Evolutionary conservation across 352 stramenopile genomes (phyloP), one percentile per base, ranked within the genome.

Genomic region (Phytophthora cryptogea): DNA sequence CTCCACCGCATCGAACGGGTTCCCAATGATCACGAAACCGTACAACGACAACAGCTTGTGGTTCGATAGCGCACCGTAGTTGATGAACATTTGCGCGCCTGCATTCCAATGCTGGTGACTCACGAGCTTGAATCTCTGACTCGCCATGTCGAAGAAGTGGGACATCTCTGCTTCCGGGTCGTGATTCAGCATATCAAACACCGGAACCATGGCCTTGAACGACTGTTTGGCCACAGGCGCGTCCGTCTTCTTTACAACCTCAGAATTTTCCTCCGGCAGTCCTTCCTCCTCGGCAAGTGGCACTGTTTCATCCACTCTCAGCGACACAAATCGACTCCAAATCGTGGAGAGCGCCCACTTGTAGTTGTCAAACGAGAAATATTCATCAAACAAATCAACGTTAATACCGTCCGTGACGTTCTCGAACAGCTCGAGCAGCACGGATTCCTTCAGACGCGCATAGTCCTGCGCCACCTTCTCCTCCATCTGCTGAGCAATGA

Each of bases 171-270:
- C 85, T 52, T 79, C 68, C 8, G 83, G 80, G 59, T 91, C 76
- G 61, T 94, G 83, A 64, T 94, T 94, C 46, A 94, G 68, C 83
- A 94, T 92, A 64, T 94, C 85, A 39, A 94, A 94, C 23, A 94
- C 85, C 0, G 85, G 85, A 8, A 89, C 78, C 85, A 94, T 94
- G 4, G 79, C 82, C 61, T 94, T 94, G 48, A 88, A 68, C 17
- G 60, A 61, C 47, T 70, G 54, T 32, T 76, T 78, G 14, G 55
- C 46, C n/a, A 52, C 51, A 3, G 49, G 40, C 5, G 31, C 26
- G 1, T 20, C 37, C 2, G 23, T 43, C 9, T 50, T 52, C 20
- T 27, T 54, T 11, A 26, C 26, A 8, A 11, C 8, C 17, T 35
- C 54, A 0, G 6, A 8, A 27, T 33, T 59, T 13, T 59, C 43